phyloP scores from a whole-genome alignment of 2,329 filamentous ascomycete species.

The Aspergillus aculeatinus region DNA sequence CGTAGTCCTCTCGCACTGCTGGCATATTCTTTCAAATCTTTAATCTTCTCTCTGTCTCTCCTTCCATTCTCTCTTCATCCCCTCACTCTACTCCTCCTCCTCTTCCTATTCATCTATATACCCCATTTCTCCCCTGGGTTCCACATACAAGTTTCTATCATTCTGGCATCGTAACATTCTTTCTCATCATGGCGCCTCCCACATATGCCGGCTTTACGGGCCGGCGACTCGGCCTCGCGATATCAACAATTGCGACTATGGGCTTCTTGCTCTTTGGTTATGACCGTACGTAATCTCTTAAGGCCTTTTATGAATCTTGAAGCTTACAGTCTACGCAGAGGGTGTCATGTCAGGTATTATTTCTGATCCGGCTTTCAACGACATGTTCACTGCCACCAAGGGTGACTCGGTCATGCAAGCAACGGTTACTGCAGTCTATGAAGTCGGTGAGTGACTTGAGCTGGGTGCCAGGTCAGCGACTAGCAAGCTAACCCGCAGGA shows the following conservation, averaged over 20 bases:
- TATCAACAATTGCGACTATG: slow-evolving; percentile 64
- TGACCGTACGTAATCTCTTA: slow-evolving; percentile 44
- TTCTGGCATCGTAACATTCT: neutral
- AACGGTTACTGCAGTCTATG: slow-evolving; percentile 34
- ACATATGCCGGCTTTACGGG: slow-evolving; percentile 61
- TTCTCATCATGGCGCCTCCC: slow-evolving; percentile 47
- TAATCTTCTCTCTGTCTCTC: neutral
- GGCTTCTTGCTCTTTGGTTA: slow-evolving; percentile 62
- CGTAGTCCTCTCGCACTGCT: neutral
- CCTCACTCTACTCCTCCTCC: neutral
- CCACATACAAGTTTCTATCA: neutral
- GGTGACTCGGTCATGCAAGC: slow-evolving; percentile 42
- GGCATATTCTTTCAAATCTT: neutral
- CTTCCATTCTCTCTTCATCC: neutral
- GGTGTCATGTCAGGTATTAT: slow-evolving; percentile 44
- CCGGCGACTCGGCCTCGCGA: slow-evolving; percentile 54
- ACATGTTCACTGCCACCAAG: slow-evolving; percentile 36
- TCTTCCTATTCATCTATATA: neutral
- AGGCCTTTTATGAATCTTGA: neutral
- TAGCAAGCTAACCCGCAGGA: neutral
- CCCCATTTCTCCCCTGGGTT: neutral
- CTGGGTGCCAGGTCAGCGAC: too few species aligned
- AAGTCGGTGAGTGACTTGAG: slow-evolving; percentile 22
- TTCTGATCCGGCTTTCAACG: slow-evolving; percentile 31
- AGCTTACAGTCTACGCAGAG: slow-evolving; percentile 21